phyloP scores from a whole-genome alignment of 192 early-diverging fungal species.

The Umbelopsis sp. region DNA sequence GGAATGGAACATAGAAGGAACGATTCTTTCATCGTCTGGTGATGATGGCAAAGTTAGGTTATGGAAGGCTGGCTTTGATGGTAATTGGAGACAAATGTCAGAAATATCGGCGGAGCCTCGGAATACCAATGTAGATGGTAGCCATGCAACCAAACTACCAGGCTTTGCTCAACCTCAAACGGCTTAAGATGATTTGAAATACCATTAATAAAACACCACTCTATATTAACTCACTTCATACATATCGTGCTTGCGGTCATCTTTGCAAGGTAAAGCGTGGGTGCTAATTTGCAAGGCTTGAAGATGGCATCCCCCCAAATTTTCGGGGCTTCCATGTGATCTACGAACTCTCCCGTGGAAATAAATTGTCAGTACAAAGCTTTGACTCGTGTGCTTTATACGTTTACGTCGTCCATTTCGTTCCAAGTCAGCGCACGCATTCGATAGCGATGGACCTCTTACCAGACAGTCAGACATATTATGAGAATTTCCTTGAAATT shows the following conservation, averaged over 20 bases:
- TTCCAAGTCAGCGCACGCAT: too few relatives aligned
- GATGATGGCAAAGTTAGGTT: conserved; percentile 82
- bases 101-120: conserved; percentile 47
- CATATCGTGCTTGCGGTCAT: too few relatives aligned
- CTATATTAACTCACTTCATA: too few relatives aligned
- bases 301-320: neutral
- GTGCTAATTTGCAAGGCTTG: neutral
- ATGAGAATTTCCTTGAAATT: conserved; percentile 65
- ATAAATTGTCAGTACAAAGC: neutral
- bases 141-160: neutral
- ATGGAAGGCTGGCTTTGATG: conserved; percentile 69
- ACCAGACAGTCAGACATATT: conserved; percentile 41
- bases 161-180: too few relatives aligned
- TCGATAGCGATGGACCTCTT: conserved; percentile 8
- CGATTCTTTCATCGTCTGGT: conserved; percentile 75
- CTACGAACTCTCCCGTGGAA: neutral
- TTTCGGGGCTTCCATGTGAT: conserved; percentile 15
- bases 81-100: conserved; percentile 66
- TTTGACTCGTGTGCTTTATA: too few relatives aligned
- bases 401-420: too few relatives aligned
- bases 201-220: too few relatives aligned
- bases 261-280: too few relatives aligned
- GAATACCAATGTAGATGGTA: neutral
- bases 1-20: conserved; percentile 87
- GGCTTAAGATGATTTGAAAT: too few relatives aligned